Conservation (phyloP, 169 alveolate genomes). For the Cystoisospora suis region DNA sequence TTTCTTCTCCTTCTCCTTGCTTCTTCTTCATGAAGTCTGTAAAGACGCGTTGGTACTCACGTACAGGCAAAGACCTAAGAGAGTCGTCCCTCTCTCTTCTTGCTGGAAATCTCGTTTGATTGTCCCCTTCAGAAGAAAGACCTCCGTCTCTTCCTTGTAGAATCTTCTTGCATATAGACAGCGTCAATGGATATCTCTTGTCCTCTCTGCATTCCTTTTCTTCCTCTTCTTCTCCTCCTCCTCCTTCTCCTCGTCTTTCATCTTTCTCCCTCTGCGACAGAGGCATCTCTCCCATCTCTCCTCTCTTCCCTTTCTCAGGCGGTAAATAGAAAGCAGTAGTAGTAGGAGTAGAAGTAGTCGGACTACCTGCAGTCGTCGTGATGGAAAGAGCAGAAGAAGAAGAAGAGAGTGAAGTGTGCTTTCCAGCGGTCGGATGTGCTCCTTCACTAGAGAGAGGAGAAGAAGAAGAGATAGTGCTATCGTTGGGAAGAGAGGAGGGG, state of each 20-base stretch:
- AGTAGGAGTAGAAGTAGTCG: not conserved
- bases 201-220: not conserved
- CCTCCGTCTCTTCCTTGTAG: too few species aligned
- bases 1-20: too few species aligned
- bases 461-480: not conserved
- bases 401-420: not conserved
- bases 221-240: not conserved
- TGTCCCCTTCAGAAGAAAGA: too few species aligned
- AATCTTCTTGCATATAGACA: too few species aligned
- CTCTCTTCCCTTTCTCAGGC: conserved; percentile 36
- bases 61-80: too few species aligned
- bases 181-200: too few species aligned
- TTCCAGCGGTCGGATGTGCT: not conserved
- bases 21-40: too few species aligned
- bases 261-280: conserved; percentile 15
- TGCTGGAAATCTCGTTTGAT: too few species aligned
- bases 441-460: not conserved
- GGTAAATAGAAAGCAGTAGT: conserved; percentile 7
- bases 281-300: conserved; percentile 20
- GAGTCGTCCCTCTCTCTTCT: too few species aligned
- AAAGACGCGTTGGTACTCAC: too few species aligned
- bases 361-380: not conserved
- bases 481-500: not conserved
- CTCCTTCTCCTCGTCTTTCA: conserved; percentile 1
- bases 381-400: not conserved